Base-by-base conservation (phyloP, 208 protist species). In the Leishmania guyanensis region DNA sequence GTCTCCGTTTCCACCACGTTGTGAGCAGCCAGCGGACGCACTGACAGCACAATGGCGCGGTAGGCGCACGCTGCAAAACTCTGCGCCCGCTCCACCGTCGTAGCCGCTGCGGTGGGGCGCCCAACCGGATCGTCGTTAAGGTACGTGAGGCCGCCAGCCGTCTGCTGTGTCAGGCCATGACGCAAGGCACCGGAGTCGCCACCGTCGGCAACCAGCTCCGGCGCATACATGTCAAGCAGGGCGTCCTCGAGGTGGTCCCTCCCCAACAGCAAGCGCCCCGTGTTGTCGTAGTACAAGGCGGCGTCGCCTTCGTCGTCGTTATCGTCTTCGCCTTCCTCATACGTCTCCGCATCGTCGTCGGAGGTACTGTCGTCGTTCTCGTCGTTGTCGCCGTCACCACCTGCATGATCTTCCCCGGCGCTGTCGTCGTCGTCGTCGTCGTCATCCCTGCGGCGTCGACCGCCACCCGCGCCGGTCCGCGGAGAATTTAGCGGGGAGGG, bases 11-110 rank as follows among this genome's bases (percentile, higher is more conserved):
- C 83, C 16, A 79, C 78, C 2, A 68, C 58, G 53, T 75, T 74
- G 81, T 74, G 51, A 10, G 54, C 39, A 53, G 82, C 72, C 53
- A 89, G 58, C 16, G 26, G 58, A 16, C 81, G 82, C 77, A 88
- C 83, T 48, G 74, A 48, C 2, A 77, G 50, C 36, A 86, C 81
- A 6, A 90, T 84, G 10, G 80, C 81, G 39, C 85, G 78, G 53
- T 83, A 84, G 33, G 75, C 81, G 84, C 64, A 92, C 48, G 82
- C 77, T 62, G 79, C 86, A 64, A 80, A 89, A 64, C 60, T 87
- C 46, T 48, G 84, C 53, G 69, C 83, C 22, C 81, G 77, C 75
- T 78, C 83, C 29, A 36, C 43, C 79, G 22, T 78, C 39, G 62
- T 29, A 17, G 3, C 70, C 43, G 48, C 16, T 43, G 12, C n/a